phyloP scores from a whole-genome alignment of 441 rosid genomes.

The Geranium incanum region DNA sequence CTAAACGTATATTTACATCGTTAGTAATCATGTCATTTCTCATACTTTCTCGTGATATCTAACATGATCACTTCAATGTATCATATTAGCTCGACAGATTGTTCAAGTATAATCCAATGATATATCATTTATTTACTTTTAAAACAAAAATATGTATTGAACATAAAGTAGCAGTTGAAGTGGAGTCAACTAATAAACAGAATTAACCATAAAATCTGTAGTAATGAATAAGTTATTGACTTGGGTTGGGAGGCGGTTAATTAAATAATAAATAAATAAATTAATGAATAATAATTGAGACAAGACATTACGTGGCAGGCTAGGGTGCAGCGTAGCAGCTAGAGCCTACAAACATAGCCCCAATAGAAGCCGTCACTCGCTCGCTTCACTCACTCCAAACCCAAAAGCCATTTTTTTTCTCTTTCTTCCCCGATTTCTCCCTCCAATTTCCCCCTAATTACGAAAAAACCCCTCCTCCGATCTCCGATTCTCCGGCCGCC shows the following conservation, averaged over 20 bases:
- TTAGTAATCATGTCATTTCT: too few species aligned
- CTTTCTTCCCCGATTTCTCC: not conserved
- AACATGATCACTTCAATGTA: too few species aligned
- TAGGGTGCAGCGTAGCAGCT: constrained; percentile 26
- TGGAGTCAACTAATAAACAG: too few species aligned
- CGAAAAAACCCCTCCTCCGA: constrained; percentile 15
- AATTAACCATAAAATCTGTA: too few species aligned
- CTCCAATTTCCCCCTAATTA: constrained; percentile 11
- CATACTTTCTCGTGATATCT: too few species aligned
- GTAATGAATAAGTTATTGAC: too few species aligned
- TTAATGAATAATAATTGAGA: not conserved
- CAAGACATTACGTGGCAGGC: constrained; percentile 34
- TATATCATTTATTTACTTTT: too few species aligned
- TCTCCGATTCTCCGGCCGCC: not conserved
- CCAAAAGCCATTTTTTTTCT: not conserved
- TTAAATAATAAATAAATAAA: not conserved
- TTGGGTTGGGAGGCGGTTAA: not conserved
- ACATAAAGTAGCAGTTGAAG: too few species aligned
- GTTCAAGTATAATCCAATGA: too few species aligned
- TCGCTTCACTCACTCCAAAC: not conserved
- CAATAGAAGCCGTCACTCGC: constrained; percentile 1
- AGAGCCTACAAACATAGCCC: not conserved
- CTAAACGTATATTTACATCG: too few species aligned
- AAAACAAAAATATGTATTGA: too few species aligned
- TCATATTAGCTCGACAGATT: too few species aligned